phyloP scores from a whole-genome alignment of 805 yeast genomes.

The Candida dendrica region DNA sequence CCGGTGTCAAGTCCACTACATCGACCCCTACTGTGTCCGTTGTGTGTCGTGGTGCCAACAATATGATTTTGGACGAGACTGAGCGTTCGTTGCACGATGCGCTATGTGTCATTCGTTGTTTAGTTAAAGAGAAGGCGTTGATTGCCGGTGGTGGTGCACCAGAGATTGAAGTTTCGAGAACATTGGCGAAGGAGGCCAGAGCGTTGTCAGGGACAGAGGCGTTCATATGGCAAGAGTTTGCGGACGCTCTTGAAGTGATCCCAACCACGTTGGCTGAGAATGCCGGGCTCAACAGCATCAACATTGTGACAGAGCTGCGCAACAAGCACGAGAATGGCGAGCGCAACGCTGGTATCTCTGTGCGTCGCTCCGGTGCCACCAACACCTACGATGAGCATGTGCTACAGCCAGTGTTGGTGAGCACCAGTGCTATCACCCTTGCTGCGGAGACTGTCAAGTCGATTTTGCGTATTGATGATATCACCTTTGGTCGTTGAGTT shows the following conservation, averaged over 20 bases:
- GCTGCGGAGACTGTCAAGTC: slow-evolving; percentile 97
- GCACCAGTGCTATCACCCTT: slow-evolving; percentile 86
- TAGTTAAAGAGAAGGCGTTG: slow-evolving; percentile 80
- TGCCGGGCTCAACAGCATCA: slow-evolving; percentile 93
- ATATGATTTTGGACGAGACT: slow-evolving; percentile 85
- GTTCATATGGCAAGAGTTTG: slow-evolving; percentile 42
- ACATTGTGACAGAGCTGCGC: slow-evolving; percentile 83
- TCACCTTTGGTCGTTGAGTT: slow-evolving; percentile 71
- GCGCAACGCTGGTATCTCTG: slow-evolving; percentile 90
- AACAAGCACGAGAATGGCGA: slow-evolving; percentile 89
- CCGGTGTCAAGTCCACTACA: slow-evolving; percentile 72
- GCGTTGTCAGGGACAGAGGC: slow-evolving; percentile 89
- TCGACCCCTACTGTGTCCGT: slow-evolving; percentile 78
- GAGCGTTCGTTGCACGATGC: slow-evolving; percentile 98
- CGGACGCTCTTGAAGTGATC: slow-evolving; percentile 85
- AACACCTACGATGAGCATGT: slow-evolving; percentile 92
- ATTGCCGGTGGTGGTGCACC: slow-evolving; percentile 99
- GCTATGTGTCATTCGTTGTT: slow-evolving; percentile 81
- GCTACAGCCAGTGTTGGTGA: slow-evolving; percentile 91
- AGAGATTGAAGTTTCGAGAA: slow-evolving; percentile 94
- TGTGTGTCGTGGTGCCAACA: slow-evolving; percentile 91
- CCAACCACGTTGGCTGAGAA: slow-evolving; percentile 96
- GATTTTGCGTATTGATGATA: slow-evolving; percentile 93
- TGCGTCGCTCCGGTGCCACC: slow-evolving; percentile 87
- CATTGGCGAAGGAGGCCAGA: slow-evolving; percentile 88